Conservation (phyloP, 352 stramenopile species). For the Lagenidium giganteum region DNA sequence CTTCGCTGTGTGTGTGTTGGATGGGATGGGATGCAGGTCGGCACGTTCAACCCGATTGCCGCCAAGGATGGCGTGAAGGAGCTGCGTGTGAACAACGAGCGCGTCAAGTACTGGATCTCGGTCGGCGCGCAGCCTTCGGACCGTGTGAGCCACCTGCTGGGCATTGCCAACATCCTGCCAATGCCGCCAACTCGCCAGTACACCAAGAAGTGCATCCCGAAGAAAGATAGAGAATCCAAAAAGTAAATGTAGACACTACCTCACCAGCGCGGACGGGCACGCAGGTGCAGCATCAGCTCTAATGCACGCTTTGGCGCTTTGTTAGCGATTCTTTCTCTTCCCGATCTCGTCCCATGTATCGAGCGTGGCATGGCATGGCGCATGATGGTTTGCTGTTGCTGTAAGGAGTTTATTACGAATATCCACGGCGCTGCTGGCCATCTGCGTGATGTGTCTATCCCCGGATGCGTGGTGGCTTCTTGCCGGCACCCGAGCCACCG, state of each 20-base stretch:
- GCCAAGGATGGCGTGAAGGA: slow-evolving; percentile 82
- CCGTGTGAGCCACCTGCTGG: slow-evolving; percentile 73
- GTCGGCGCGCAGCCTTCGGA: slow-evolving; percentile 84
- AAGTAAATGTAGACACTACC: slow-evolving; percentile 23
- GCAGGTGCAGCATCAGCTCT: too few relatives aligned
- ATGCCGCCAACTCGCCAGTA: slow-evolving; percentile 82
- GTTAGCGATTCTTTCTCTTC: too few relatives aligned
- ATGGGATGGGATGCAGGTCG: slow-evolving; percentile 29
- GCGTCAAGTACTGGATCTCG: slow-evolving; percentile 85
- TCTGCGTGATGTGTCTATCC: too few relatives aligned
- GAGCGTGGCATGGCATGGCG: too few relatives aligned
- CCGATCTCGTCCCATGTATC: too few relatives aligned
- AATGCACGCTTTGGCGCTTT: too few relatives aligned
- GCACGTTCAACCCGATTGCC: slow-evolving; percentile 85
- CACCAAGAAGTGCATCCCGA: slow-evolving; percentile 80
- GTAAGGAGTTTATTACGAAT: too few relatives aligned
- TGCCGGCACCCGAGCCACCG: slow-evolving; percentile 74
- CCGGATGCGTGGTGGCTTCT: too few relatives aligned
- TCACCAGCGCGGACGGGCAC: neutral
- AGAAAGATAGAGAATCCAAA: slow-evolving; percentile 67
- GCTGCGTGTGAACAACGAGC: slow-evolving; percentile 82
- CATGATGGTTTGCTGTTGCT: too few relatives aligned
- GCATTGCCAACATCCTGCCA: slow-evolving; percentile 77
- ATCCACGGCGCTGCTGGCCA: too few relatives aligned
- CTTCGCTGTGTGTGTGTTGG: neutral